Base-by-base conservation (phyloP, 1,139 yeast genomes). In the Yamadazyma blattariae region DNA sequence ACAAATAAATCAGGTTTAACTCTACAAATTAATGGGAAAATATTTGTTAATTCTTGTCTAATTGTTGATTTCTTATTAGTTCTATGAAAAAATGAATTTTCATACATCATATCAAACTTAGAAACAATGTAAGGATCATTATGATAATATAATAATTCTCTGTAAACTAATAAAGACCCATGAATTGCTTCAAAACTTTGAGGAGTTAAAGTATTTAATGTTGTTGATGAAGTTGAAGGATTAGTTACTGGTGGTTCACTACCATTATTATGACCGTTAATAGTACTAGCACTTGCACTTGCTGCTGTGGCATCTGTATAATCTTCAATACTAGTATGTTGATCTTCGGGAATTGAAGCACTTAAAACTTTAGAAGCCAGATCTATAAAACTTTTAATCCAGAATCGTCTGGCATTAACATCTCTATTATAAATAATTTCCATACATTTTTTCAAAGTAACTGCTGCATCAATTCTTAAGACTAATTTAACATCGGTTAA, bases 401-500 rank as follows among this genome's bases (percentile, higher is more conserved):
- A 88, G 44, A 76, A 77, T 39, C 75, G 75, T 38, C 89, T 71
- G 27, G 85, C 64, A 27, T 77, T 77, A n/a, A 72, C 61, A 53
- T 92, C 97, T 46, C 97, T 70, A 40, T 82, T 82, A 50, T 83
- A 82, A 27, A 90, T 78, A 13, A 92, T 87, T 38, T 75, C 75
- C 50, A 90, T 68, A 54, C 96, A 89, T 40, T 80, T 77, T 32
- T 83, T 82, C 40, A 92, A 64, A 2, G 96, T 84, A 2, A 77
- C 73, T 0, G 96, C 96, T 0, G 97, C 84, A 54, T 92, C 97
- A 33, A 72, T 72, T 46, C 98, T 69, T 29, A 90, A 83, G 4
- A 76, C 71, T 24, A 81, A 66, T 48, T 86, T 88, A 16, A 80
- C 73, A 53, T 92, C 97, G 42, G 92, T 71, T 31, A 92, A 63